Conservation (phyloP, 1,284 basidiomycete species). For the Phellopilus nigrolimitatus region DNA sequence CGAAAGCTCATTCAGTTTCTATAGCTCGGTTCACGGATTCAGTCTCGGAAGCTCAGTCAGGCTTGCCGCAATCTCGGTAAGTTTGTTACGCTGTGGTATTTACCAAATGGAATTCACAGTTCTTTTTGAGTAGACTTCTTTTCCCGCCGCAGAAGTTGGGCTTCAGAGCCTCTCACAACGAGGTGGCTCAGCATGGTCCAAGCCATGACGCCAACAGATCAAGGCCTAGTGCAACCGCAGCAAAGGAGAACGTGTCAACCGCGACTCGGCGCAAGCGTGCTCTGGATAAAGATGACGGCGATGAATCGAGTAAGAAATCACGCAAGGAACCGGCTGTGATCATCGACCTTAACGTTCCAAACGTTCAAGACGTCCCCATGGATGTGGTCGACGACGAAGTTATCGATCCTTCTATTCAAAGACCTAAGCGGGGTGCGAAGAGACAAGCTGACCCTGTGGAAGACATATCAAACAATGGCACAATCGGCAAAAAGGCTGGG, state of each 20-base stretch:
- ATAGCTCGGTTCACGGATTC: too few relatives aligned
- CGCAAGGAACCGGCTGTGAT: neutral
- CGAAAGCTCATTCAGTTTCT: too few relatives aligned
- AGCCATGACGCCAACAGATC: neutral
- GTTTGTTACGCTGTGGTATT: too few relatives aligned
- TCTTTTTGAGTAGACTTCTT: neutral
- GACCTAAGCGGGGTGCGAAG: constrained; percentile 41
- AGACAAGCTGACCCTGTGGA: constrained; percentile 38
- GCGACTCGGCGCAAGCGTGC: constrained; percentile 1
- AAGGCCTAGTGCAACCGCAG: neutral
- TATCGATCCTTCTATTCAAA: neutral
- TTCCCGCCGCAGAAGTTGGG: neutral
- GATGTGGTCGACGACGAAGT: neutral
- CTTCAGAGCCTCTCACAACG: neutral
- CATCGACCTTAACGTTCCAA: neutral
- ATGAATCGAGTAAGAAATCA: constrained; percentile 1
- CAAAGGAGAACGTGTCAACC: neutral
- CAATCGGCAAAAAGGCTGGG: constrained; percentile 24
- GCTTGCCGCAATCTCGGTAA: too few relatives aligned
- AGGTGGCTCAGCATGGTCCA: neutral
- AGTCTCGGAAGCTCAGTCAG: too few relatives aligned
- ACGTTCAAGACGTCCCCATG: constrained; percentile 2
- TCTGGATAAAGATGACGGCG: neutral
- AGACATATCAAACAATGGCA: constrained; percentile 32
- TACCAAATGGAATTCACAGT: too few relatives aligned